A percentile compares a stretch with the other conserved stretches of the same genome.
Evolutionary conservation across 1,139 yeast species (phyloP).

Genomic region (Geotrichum restrictum): DNA sequence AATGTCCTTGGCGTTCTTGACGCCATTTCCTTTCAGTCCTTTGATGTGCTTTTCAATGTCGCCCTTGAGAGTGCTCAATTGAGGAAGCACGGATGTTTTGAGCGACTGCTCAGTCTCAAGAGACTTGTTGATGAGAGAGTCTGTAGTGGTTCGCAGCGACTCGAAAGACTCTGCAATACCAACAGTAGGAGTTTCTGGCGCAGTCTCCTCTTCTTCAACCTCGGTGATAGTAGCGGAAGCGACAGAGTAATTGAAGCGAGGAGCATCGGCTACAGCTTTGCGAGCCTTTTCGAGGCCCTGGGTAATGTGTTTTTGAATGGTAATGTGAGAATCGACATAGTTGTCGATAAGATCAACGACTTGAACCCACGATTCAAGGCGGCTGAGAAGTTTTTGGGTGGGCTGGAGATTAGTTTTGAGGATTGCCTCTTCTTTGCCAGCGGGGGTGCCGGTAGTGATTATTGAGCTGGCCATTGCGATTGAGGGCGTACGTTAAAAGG

Average conservation of each 20-base stretch:
- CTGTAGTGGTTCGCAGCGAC: constrained; percentile 35
- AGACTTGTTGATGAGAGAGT: constrained; percentile 37
- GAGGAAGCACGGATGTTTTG: constrained; percentile 37
- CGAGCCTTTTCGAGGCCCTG: constrained; percentile 36
- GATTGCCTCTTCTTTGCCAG: constrained; percentile 29
- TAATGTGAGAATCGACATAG: constrained; percentile 32
- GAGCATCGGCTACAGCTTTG: constrained; percentile 36
- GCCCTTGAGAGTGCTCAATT: constrained; percentile 35
- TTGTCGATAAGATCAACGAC: constrained; percentile 35
- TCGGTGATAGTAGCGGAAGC: constrained; percentile 13
- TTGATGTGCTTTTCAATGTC: constrained; percentile 44
- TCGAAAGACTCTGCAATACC: constrained; percentile 40
- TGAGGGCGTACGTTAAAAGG: too few relatives aligned
- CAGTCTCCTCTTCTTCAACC: constrained; percentile 17
- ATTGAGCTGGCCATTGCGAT: not conserved
- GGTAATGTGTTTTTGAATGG: constrained; percentile 33
- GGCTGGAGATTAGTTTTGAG: constrained; percentile 36
- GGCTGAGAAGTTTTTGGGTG: constrained; percentile 35
- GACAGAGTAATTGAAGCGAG: constrained; percentile 32
- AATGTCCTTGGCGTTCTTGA: constrained; percentile 39
- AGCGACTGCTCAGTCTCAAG: constrained; percentile 35
- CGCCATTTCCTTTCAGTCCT: constrained; percentile 38
- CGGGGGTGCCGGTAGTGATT: constrained; percentile 3
- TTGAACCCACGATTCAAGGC: constrained; percentile 41
- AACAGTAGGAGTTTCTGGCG: constrained; percentile 12